A percentile compares a stretch with the other conserved stretches of the same genome.
Conservation (phyloP, 2,329 filamentous ascomycete genomes). For the Anisogramma anomala region DNA sequence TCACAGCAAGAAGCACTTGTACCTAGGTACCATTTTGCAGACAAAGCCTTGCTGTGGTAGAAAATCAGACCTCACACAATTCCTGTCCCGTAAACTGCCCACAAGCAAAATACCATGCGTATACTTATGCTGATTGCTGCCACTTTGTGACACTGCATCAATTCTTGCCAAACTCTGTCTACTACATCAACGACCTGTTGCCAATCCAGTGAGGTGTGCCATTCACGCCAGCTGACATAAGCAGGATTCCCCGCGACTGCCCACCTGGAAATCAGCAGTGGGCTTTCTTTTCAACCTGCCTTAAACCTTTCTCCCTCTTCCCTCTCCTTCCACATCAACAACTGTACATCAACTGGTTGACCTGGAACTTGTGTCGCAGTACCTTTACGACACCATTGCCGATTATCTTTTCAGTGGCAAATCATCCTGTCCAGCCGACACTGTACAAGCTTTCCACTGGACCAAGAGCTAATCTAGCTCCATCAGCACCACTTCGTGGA, state of each 20-base stretch:
- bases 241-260: not conserved
- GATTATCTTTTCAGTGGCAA: too few species aligned
- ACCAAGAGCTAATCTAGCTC: not conserved
- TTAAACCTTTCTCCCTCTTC: slow-evolving; percentile 11
- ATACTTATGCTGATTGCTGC: too few species aligned
- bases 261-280: not conserved
- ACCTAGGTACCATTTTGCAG: not conserved
- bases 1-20: not conserved
- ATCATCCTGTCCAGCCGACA: too few species aligned
- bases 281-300: slow-evolving; percentile 5
- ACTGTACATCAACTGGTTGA: not conserved
- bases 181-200: too few species aligned
- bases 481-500: not conserved
- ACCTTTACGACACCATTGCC: slow-evolving; percentile 5
- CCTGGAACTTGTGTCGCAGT: slow-evolving; percentile 9
- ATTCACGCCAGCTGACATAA: not conserved
- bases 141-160: too few species aligned
- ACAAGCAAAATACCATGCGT: too few species aligned
- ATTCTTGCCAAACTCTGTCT: too few species aligned
- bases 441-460: too few species aligned
- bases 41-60: too few species aligned
- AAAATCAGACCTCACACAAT: too few species aligned
- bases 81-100: not conserved
- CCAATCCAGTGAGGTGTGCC: not conserved
- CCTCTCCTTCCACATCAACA: slow-evolving; percentile 2